Evolutionary conservation across 441 rosid species (phyloP).

Genomic region (Corymbia calophylla): DNA sequence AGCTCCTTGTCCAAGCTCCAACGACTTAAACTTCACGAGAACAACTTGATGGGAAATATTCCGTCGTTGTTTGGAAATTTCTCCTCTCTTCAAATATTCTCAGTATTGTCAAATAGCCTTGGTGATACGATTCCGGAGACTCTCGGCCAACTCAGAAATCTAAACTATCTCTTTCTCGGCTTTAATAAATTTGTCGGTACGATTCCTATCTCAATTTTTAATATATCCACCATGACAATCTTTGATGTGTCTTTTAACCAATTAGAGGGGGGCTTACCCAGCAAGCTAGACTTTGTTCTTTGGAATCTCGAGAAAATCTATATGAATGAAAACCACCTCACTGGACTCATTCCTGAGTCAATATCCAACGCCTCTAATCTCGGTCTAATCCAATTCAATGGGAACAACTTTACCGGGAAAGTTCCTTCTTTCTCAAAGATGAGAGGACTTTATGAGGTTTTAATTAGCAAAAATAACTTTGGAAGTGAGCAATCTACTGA

Average conservation of each 20-base stretch:
- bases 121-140: accelerated
- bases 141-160: too few species aligned
- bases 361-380: neutral
- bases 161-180: accelerated
- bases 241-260: accelerated
- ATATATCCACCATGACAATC: accelerated
- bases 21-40: accelerated
- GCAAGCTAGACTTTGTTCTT: neutral
- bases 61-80: too few species aligned
- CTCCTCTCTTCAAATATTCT: too few species aligned
- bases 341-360: neutral
- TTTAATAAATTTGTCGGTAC: too few species aligned
- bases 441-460: accelerated
- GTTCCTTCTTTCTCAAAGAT: neutral
- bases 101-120: too few species aligned
- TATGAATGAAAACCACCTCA: accelerated
- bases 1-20: too few species aligned
- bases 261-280: too few species aligned
- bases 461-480: accelerated
- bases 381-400: accelerated
- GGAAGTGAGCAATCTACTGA: neutral
- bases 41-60: too few species aligned
- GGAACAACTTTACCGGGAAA: neutral
- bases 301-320: accelerated
- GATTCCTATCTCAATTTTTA: too few species aligned